phyloP scores from a whole-genome alignment of 495 filamentous ascomycete species.

The Xylaria scruposa region DNA sequence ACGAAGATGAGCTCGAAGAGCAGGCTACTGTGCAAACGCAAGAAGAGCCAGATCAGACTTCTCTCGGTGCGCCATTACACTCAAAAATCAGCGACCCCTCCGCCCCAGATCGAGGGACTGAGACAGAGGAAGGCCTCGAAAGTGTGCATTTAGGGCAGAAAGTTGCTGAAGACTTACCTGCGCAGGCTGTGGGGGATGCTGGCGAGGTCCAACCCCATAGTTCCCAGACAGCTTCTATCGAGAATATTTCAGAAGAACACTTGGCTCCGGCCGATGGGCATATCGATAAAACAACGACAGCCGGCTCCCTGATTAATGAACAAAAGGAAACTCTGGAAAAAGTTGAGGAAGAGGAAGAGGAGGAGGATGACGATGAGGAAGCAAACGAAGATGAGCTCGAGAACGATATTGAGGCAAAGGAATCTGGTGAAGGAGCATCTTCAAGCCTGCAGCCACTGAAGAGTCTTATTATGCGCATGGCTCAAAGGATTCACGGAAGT shows the following conservation, averaged over 20 bases:
- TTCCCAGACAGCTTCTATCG: not conserved
- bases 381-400: constrained; percentile 31
- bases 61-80: not conserved
- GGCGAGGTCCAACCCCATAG: not conserved
- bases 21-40: not conserved
- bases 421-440: constrained; percentile 31
- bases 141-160: not conserved
- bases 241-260: not conserved
- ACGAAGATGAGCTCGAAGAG: constrained; percentile 36
- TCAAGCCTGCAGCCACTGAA: constrained; percentile 36
- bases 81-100: not conserved
- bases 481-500: constrained; percentile 33
- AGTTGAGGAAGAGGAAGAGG: constrained; percentile 29
- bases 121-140: constrained; percentile 2
- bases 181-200: not conserved
- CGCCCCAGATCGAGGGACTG: not conserved
- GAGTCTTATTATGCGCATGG: constrained; percentile 36
- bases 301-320: not conserved
- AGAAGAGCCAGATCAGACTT: constrained; percentile 2
- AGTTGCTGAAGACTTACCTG: not conserved
- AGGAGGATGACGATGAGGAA: constrained; percentile 35
- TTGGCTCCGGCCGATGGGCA: not conserved
- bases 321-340: constrained; percentile 16
- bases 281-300: not conserved
- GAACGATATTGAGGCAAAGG: constrained; percentile 32